A percentile compares a stretch with the other conserved stretches of the same genome.
Evolutionary conservation across 768 basidiomycete genomes (phyloP).

Genomic region (Leucogyrophana mollusca): DNA sequence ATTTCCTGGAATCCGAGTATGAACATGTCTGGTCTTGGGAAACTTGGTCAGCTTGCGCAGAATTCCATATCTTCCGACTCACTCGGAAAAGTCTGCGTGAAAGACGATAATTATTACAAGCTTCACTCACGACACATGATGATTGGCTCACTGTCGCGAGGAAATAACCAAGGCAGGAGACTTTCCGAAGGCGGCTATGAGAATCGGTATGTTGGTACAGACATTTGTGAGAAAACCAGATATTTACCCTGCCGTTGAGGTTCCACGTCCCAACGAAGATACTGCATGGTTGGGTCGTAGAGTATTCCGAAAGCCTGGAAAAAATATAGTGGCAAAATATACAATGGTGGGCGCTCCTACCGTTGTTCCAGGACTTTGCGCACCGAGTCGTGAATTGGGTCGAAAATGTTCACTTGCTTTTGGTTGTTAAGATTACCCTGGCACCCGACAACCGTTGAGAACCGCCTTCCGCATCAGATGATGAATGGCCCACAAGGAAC

Average conservation of each 20-base stretch:
- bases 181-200: conserved; percentile 74
- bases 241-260: conserved; percentile 79
- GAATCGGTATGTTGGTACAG: conserved; percentile 4
- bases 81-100: conserved; percentile 17
- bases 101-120: conserved; percentile 1
- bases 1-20: conserved; percentile 95
- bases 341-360: conserved; percentile 33
- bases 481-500: conserved; percentile 68
- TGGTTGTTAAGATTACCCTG: conserved; percentile 94
- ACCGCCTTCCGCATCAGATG: no score
- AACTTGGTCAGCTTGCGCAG: conserved; percentile 14
- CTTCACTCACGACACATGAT: neutral
- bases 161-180: conserved; percentile 88
- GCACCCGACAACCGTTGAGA: conserved; percentile 6
- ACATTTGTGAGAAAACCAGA: conserved; percentile 2
- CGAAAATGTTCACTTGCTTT: conserved; percentile 84
- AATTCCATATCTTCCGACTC: conserved; percentile 17
- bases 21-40: conserved; percentile 79
- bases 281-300: conserved; percentile 64
- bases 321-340: neutral
- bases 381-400: conserved; percentile 91
- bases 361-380: conserved; percentile 67
- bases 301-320: conserved; percentile 77
- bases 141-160: conserved; percentile 60
- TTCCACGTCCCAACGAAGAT: conserved; percentile 96